Base-by-base conservation (phyloP, 116 monocot species). In the Trichopus zeylanicus region DNA sequence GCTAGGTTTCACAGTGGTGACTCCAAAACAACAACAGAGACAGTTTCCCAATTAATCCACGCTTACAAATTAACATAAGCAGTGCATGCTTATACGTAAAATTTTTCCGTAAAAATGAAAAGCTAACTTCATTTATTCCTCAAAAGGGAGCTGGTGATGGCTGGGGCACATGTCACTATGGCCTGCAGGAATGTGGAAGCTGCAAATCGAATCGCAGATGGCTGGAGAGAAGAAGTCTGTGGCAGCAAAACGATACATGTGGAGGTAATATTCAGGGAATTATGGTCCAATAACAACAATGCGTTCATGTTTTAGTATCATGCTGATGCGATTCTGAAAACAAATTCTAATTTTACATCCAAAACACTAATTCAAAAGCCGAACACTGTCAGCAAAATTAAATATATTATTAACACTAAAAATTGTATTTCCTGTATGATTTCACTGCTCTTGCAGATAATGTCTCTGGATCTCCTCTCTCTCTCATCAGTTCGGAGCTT, bases 81-180 rank as follows among this genome's bases (percentile, higher is more conserved):
- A 42, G 13, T 42, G 42, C 1, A n/a, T n/a, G 42, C 12, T 42
- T 42, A 42, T 13, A 3, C 13, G 18, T 42, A 15, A 42, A 16
- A 1, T 1, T 9, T 42, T 16, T 42, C 0, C 18, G 42, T n/a
- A 16, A 42, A 42, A 3, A 15, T 13, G 4, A 15, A 42, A 42
- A 42, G 12, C n/a, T n/a, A n/a, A n/a, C 53, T 53, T 26, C 16
- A 23, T 27, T 6, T n/a, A 10, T 31, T 21, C 22, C 32, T 33
- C 11, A 16, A 3, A 27, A 61, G 61, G 61, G 61, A 61, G 7
- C 46, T 61, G 29, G 61, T 26, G 9, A 48, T 61, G 61, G 61
- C 61, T 20, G 61, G 61, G 20, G 61, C 61, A 8, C 61, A 61
- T 30, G 47, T 61, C n/a, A 29, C 48, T 48, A 61, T 61, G 61